Base-by-base conservation (phyloP, 371 early-diverging fungal genomes). In the Caulochytrium protostelioides region DNA sequence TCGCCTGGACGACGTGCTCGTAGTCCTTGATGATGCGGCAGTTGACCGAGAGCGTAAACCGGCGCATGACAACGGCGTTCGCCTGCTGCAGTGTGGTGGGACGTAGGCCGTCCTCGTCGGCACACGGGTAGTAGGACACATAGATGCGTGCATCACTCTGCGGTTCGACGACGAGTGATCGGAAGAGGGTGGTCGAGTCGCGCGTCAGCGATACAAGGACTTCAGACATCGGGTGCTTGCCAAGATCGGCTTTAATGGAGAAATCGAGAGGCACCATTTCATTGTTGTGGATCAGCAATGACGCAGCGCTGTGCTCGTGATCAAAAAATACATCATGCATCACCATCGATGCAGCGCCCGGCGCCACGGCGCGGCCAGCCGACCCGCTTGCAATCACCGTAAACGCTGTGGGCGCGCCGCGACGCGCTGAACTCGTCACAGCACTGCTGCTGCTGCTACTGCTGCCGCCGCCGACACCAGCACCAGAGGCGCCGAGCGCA, bases 21-120 rank as follows among this genome's bases (percentile, higher is more conserved):
- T 69, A 77, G 48, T 77, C 78, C 46, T 74, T 74, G 9, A 77
- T 72, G n/a, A 74, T 52, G 4, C 75, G 59, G 37, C 76, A 77
- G 41, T 74, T 71, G 38, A 77, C 60, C 35, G 64, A 64, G 7
- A 77, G 64, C 46, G 74, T 73, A 15, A 72, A 47, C 2, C 44
- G 42, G 44, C 71, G 69, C 30, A 61, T 52, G 33, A 67, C 65
- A 21, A 61, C 43, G 10, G 21, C 17, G 24, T 38, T 28, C 0
- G 46, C 41, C 16, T 41, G 40, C 8, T 21, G 21, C 25, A 44
- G 34, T n/a, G n/a, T n/a, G 1, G 43, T 34, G 4, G 13, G 19
- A 9, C 6, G 10, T 6, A 14, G n/a, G 16, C 23, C 19, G 6
- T 7, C 7, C 17, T 16, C 17, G 13, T 24, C 7, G 26, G 15